phyloP scores from a whole-genome alignment of 73 alveolate genomes.

The Tetrahymena thermophila region DNA sequence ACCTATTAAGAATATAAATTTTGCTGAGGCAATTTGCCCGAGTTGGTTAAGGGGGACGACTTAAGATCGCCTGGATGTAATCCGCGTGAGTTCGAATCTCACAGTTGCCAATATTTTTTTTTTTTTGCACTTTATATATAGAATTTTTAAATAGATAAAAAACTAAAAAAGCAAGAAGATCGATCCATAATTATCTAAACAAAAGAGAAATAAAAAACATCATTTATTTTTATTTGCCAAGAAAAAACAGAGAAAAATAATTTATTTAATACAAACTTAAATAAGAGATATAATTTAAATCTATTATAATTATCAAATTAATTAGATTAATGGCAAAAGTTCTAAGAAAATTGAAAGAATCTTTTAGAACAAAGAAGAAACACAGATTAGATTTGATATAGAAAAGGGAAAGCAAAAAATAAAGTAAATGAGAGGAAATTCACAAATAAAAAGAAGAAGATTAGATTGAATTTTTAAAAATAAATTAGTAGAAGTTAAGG shows the following conservation, averaged over 20 bases:
- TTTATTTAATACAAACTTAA: no score
- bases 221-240: no score
- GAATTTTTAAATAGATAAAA: no score
- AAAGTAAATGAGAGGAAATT: not conserved
- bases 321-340: not conserved
- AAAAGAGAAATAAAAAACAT: not conserved
- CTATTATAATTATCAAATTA: no score
- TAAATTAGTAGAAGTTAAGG: not conserved
- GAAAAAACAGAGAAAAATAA: no score
- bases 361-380: not conserved
- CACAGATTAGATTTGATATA: not conserved
- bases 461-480: no score
- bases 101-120: not conserved
- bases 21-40: not conserved
- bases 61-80: not conserved
- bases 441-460: not conserved
- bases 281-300: no score
- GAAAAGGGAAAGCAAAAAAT: no score
- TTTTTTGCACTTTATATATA: no score
- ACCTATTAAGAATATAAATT: not conserved
- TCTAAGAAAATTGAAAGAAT: not conserved
- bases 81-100: slow-evolving; percentile 6
- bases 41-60: slow-evolving; percentile 6
- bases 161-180: no score
- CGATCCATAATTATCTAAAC: no score